Evolutionary conservation across 2,329 filamentous ascomycete species (phyloP), one percentile per base, ranked within the genome.

Genomic region (Drechslerella dactyloides): DNA sequence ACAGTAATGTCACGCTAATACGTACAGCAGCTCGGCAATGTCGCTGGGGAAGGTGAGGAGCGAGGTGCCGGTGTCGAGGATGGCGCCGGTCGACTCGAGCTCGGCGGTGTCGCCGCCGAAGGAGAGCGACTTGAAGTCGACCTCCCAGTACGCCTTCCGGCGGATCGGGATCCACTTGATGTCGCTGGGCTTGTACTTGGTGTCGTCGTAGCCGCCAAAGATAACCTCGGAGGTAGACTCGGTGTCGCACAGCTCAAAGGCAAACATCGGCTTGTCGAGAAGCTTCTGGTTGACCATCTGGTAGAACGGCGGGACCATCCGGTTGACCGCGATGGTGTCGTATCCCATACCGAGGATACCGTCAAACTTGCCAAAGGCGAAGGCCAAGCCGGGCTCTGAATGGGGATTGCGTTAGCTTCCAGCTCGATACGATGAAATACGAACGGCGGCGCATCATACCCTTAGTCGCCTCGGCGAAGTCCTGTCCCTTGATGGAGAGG

Each of bases 81-180:
- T 97, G 77, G 92, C 91, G 82, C 94, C 96, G 69, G 92, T 97
- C 84, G 91, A 87, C 75, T 97, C 93, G 75, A 97, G 88, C 81
- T 96, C 90, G 73, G 93, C 93, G 75, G 87, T 88, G 79, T 90
- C 86, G 59, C 93, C 85, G 77, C 94, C 96, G 75, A 97, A 91
- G 63, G 89, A 87, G 82, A 99, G 94, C 75, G 91, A 85, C 78
- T 97, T 89, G 73, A 99, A 88, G 78, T 97, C 93, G 63, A 99
- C 93, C 85, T 99, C 94, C 94, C 94, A 99, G 86, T 99, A 99
- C 55, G 94, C 94, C 89, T 97, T 97, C 80, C 94, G 91, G 81
- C 94, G 91, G 77, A 99, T 87, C 62, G 94, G 94, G 76, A 99
- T 91, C 81, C 92, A 96, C 80, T 88, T 90, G 78, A 99, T 86